These are phyloP conservation scores for Carnegiea gigantea DNA, from an alignment of 179 eudicot genomes.

Conservation along the genomic window DNA sequence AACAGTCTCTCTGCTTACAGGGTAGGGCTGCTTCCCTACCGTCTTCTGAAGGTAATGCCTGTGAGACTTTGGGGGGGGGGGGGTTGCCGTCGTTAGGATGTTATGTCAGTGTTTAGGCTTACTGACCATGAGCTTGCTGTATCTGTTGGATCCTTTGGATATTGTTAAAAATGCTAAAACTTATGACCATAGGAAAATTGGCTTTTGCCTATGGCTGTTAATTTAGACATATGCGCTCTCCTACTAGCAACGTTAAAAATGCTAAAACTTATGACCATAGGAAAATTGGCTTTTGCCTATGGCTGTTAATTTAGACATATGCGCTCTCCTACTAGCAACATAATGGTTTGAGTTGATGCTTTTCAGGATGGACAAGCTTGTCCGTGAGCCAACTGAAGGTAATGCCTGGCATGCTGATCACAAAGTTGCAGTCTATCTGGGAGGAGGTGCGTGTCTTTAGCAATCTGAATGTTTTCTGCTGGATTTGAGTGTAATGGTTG, in stretches of 20 bases:
- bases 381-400: constrained; percentile 82
- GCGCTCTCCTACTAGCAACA: background rate
- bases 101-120: no score
- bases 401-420: constrained; percentile 99
- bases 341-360: constrained; percentile 11
- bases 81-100: no score
- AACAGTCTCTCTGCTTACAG: background rate
- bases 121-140: background rate
- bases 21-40: no score
- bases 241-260: background rate
- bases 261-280: background rate
- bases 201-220: no score
- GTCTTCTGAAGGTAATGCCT: no score
- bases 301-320: no score
- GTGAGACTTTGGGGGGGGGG: no score
- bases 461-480: constrained; percentile 5
- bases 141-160: background rate
- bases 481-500: background rate
- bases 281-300: no score
- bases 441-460: constrained; percentile 70
- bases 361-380: constrained; percentile 75
- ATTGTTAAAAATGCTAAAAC: background rate
- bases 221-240: no score
- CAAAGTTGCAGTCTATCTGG: constrained; percentile 74
- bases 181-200: background rate